Evolutionary conservation across 345 rosid genomes (phyloP).

Genomic region (Syzygium aromaticum): DNA sequence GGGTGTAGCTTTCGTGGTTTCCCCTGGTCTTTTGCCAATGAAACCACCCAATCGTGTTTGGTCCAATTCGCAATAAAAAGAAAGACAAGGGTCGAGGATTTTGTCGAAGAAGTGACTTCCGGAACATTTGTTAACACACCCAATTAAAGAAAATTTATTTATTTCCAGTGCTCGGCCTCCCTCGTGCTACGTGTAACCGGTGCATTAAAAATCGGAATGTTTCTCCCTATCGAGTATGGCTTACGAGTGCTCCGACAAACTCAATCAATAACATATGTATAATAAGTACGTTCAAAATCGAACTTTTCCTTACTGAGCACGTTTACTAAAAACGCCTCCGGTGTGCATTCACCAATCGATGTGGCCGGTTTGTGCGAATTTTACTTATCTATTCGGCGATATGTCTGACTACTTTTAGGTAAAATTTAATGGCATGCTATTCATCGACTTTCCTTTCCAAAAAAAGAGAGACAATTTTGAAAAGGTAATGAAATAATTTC

Average conservation of each 20-base stretch:
- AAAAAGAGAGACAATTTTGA: background rate
- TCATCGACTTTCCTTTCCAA: background rate
- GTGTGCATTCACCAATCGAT: background rate
- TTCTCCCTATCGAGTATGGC: background rate
- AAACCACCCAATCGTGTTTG: background rate
- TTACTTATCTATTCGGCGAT: background rate
- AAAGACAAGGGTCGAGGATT: background rate
- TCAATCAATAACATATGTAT: background rate
- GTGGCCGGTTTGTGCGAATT: background rate
- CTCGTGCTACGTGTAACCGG: fast-evolving
- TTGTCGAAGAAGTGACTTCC: background rate
- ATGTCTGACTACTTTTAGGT: background rate
- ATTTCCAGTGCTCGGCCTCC: background rate
- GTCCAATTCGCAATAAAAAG: background rate
- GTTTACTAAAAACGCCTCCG: background rate
- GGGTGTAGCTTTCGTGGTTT: background rate
- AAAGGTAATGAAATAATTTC: background rate
- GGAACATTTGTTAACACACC: background rate
- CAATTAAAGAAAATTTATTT: background rate
- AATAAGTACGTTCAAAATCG: background rate
- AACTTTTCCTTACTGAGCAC: background rate
- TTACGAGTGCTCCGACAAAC: background rate
- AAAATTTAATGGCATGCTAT: background rate
- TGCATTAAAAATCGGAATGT: background rate
- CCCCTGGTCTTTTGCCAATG: background rate